Conservation (phyloP, 2,329 filamentous ascomycete species). For the Monosporascus sp. region DNA sequence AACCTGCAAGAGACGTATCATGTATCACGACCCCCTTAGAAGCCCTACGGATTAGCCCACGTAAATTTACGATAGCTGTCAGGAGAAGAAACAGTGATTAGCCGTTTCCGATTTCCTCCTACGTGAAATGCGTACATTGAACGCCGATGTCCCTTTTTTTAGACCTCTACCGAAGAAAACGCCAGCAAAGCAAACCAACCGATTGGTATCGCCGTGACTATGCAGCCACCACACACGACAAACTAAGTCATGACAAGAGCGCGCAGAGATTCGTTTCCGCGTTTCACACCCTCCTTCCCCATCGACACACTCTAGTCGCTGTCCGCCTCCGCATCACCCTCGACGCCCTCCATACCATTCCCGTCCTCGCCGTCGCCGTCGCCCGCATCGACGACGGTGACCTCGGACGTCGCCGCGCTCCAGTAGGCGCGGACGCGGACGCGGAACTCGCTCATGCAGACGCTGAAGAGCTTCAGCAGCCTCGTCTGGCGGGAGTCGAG, state of each 20-base stretch:
- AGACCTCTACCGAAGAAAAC: background rate
- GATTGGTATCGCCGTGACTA: background rate
- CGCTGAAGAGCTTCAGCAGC: constrained; percentile 86
- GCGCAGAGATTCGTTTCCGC: background rate
- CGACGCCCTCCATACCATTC: constrained; percentile 17
- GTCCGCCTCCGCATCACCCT: constrained; percentile 18
- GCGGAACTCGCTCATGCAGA: constrained; percentile 86
- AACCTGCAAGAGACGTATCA: no score
- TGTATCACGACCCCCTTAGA: no score
- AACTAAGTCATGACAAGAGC: background rate
- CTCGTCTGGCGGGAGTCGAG: constrained; percentile 90
- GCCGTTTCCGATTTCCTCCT: no score
- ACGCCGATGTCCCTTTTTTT: no score
- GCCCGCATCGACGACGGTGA: constrained; percentile 48
- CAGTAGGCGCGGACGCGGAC: constrained; percentile 73
- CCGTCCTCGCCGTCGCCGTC: constrained; percentile 24
- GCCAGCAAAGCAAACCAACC: background rate
- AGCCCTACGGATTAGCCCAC: no score
- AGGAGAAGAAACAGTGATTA: no score
- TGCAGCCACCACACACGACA: background rate
- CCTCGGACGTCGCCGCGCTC: constrained; percentile 52
- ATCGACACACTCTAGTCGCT: constrained; percentile 9
- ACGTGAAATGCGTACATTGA: no score
- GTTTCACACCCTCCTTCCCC: background rate
- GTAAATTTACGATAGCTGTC: no score